phyloP scores from a whole-genome alignment of 495 filamentous ascomycete species.

The Podospora sp. region DNA sequence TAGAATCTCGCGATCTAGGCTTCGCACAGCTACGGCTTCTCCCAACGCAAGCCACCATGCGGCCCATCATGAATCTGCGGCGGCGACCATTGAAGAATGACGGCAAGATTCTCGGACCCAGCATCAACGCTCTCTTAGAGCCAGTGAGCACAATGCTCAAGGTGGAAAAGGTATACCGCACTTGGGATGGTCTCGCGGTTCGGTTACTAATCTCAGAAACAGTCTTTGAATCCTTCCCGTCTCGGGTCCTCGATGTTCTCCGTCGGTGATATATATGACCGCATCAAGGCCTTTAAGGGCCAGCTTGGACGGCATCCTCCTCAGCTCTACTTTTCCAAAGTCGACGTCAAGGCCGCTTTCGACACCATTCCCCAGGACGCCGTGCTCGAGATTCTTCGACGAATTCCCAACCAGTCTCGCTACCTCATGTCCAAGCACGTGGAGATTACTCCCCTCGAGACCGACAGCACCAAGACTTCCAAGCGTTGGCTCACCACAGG shows the following conservation, averaged over 20 bases:
- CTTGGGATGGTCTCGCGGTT: neutral
- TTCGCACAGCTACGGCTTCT: conserved; percentile 79
- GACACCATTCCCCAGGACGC: conserved; percentile 87
- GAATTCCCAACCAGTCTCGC: conserved; percentile 61
- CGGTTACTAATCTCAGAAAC: neutral
- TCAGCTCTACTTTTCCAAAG: conserved; percentile 76
- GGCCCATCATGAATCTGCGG: conserved; percentile 86
- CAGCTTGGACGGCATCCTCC: conserved; percentile 32
- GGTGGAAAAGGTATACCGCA: conserved; percentile 61
- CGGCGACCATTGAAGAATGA: conserved; percentile 59
- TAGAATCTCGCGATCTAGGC: conserved; percentile 66
- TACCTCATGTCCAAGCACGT: conserved; percentile 78
- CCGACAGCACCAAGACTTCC: conserved; percentile 32
- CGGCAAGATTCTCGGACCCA: conserved; percentile 61
- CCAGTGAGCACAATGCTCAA: conserved; percentile 78
- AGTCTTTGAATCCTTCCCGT: conserved; percentile 53
- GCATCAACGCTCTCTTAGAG: conserved; percentile 78
- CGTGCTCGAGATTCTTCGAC: conserved; percentile 66
- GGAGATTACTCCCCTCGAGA: conserved; percentile 60
- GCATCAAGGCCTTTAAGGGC: conserved; percentile 68
- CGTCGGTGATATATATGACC: conserved; percentile 77
- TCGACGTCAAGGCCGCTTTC: conserved; percentile 91
- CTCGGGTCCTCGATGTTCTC: conserved; percentile 80
- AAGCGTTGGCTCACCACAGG: conserved; percentile 68
- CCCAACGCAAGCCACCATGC: conserved; percentile 66